Base-by-base conservation (phyloP, 805 yeast genomes). In the Wickerhamiella qilinensis region DNA sequence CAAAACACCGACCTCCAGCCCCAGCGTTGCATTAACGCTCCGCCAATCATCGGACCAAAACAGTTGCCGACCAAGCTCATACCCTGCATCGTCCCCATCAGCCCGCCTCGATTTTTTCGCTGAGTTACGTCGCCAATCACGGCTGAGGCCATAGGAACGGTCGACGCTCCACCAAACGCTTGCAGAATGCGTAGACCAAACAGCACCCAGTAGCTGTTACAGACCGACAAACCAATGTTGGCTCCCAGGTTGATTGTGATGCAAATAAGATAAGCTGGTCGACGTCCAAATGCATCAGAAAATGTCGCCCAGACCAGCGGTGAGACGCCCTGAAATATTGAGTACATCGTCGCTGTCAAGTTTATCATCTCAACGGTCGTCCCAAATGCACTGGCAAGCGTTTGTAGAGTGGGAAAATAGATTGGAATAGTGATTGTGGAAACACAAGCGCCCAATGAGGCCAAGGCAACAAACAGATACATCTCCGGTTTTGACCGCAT, bases 341-440 rank as follows among this genome's bases (percentile, higher is more conserved):
- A 67, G 49, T 83, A 84, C 0, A 81, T 75, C 1, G 84, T 85
- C 27, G 85, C 77, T 1, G 93, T 72, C 14, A 79, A 49, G 51
- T 83, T 80, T 38, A 75, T 72, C 39, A 64, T 58, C 38, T 73
- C 77, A 35, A 71, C 71, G 2, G 73, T 49, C 4, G 77, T 68
- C 33, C 65, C 35, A 48, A 84, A 80, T 21, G 71, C 56, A 0
- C 54, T 45, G 36, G 74, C 71, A 7, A 85, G 59, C 4, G 66
- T 62, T 0, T 75, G 71, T 15, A 84, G 57, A 0, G 84, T 84
- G 0, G 93, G 93, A 57, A 80, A 77, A 52, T 80, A 84, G 11
- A 83, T 80, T 0, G 93, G 80, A 46, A 77, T 70, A 0, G 86
- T 73, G 2, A 80, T 61, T 0, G 91, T 63, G 2, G 93, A 80